Conservation (phyloP, 345 rosid genomes). For the Populus tremula region DNA sequence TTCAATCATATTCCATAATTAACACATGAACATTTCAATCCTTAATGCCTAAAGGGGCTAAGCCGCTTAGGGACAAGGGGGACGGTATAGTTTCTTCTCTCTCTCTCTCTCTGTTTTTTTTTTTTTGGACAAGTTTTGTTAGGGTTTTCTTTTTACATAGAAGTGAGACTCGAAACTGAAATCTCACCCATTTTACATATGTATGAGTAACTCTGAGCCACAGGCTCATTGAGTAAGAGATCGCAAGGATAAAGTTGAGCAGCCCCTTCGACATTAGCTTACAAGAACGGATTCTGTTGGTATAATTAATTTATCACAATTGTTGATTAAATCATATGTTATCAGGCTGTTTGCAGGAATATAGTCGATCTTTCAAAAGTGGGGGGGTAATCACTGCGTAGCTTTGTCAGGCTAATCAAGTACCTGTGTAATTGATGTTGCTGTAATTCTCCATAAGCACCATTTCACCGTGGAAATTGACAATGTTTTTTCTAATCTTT, state of each 20-base stretch:
- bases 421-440: constrained; percentile 83
- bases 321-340: not conserved
- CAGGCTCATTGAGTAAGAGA: not conserved
- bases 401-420: not conserved
- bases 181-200: not conserved
- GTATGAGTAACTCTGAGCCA: not conserved
- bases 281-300: not conserved
- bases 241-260: not conserved
- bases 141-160: no score
- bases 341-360: not conserved
- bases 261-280: not conserved
- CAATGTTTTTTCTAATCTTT: constrained; percentile 58
- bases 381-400: not conserved
- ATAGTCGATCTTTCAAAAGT: not conserved
- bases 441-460: constrained; percentile 80
- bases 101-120: no score
- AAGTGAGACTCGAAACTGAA: not conserved
- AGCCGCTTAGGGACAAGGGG: no score
- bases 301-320: not conserved
- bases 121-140: no score
- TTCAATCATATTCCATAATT: no score
- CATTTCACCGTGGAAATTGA: constrained; percentile 94
- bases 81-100: no score
- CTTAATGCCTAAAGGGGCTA: no score
- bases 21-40: no score